Evolutionary conservation across 2,329 filamentous ascomycete species (phyloP), one percentile per base, ranked within the genome.

Genomic region (Sphaerulina musiva): DNA sequence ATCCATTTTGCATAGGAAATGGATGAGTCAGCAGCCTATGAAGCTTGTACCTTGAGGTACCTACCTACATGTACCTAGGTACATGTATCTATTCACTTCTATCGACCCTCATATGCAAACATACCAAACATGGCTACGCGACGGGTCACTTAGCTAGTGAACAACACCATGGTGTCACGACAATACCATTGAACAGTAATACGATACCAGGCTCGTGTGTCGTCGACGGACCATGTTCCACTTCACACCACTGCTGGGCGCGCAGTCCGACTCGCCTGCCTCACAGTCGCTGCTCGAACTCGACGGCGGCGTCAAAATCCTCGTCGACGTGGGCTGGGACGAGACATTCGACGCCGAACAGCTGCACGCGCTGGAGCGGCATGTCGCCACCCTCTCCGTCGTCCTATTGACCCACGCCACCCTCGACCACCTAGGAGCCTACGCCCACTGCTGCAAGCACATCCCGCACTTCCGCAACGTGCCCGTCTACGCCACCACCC

Each of bases 211-310:
- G 20, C 20, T 20, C 20, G 20, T 20, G 20, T 20, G 20, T 20
- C 20, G 20, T 20, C 20, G 17, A 8, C 34, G 42, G 38, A 41
- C n/a, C 66, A 98, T 98, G 93, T 97, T 98, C 78, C 95, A 87
- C 62, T 96, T 97, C 74, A 95, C 87, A 67, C 85, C 93, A 45
- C 78, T 98, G 54, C 85, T 95, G 64, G 93, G 93, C 69, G 92
- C 93, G 57, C 89, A 95, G 67, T 91, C 89, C 48, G 82, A 87
- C 62, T 93, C 89, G 45, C 79, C 84, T 55, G 91, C 92, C 42
- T 95, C 90, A 59, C 90, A 96, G 71, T 97, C 93, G n/a, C 82
- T 98, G 36, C 78, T 98, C 46, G 92, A 97, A 76, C 86, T 98
- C 53, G 93, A 98, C 75, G 92, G 92, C 60, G 93, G 92, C 55